Evolutionary conservation across 1,284 basidiomycete genomes (phyloP).

Genomic region (Cystobasidium pallidum): DNA sequence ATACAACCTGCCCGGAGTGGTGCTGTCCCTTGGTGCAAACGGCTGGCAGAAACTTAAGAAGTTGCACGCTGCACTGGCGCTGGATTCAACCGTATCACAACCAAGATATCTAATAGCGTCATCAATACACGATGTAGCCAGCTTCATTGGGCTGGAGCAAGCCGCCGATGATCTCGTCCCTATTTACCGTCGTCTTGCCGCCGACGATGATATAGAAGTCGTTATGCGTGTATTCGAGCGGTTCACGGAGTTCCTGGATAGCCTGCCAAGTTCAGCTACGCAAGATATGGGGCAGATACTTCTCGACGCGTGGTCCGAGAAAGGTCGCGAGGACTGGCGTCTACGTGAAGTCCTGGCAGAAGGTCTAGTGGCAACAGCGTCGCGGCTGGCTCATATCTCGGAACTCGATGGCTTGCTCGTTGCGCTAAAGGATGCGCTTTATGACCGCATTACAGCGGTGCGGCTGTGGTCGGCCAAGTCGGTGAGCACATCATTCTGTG

Average conservation of each 20-base stretch:
- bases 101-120: slow-evolving; percentile 35
- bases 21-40: slow-evolving; percentile 73
- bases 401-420: slow-evolving; percentile 57
- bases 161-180: slow-evolving; percentile 72
- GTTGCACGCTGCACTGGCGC: slow-evolving; percentile 69
- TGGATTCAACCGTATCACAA: slow-evolving; percentile 67
- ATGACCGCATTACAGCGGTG: slow-evolving; percentile 80
- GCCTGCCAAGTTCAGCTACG: slow-evolving; percentile 57
- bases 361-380: slow-evolving; percentile 59
- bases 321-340: slow-evolving; percentile 74
- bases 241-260: slow-evolving; percentile 53
- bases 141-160: slow-evolving; percentile 74
- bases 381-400: slow-evolving; percentile 52
- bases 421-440: slow-evolving; percentile 69
- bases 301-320: slow-evolving; percentile 67
- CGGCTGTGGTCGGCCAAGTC: slow-evolving; percentile 72
- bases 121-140: slow-evolving; percentile 78
- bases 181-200: slow-evolving; percentile 68
- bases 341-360: slow-evolving; percentile 73
- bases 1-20: slow-evolving; percentile 93
- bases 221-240: slow-evolving; percentile 63
- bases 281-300: slow-evolving; percentile 65
- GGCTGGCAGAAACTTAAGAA: slow-evolving; percentile 78
- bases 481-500: slow-evolving; percentile 58
- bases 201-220: slow-evolving; percentile 69